Percentiles rank a stretch among this genome's conserved stretches.
Conservation (phyloP, 305 asterid genomes). For the Andrographis paniculata region DNA sequence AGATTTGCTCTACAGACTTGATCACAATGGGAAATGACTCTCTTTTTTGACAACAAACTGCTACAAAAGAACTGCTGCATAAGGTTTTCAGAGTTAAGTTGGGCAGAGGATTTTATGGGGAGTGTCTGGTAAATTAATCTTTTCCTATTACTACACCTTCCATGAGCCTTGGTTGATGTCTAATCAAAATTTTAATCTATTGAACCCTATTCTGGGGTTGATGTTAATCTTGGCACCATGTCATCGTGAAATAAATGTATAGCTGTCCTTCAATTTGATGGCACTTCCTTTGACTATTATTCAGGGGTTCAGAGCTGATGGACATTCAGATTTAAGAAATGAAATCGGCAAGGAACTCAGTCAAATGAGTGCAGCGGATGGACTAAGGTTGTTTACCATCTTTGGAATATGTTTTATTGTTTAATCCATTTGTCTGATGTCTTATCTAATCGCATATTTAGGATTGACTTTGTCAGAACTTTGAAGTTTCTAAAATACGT, state of each 20-base stretch:
- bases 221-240: no score
- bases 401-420: conserved; percentile 6
- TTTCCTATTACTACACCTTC: conserved; percentile 5
- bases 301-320: conserved; percentile 73
- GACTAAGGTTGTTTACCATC: conserved; percentile 50
- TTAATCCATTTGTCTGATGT: not conserved
- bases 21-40: conserved; percentile 46
- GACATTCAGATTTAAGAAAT: conserved; percentile 48
- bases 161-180: conserved; percentile 11
- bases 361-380: conserved; percentile 73
- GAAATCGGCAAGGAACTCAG: conserved; percentile 86
- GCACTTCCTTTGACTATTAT: conserved; percentile 1
- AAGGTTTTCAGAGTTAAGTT: conserved; percentile 55
- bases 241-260: not conserved
- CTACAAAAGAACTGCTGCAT: conserved; percentile 49
- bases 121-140: no score
- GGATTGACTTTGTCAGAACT: not conserved
- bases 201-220: no score
- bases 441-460: not conserved
- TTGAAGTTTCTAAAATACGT: not conserved
- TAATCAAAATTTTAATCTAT: no score
- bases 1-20: conserved; percentile 37
- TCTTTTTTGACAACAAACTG: conserved; percentile 40
- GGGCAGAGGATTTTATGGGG: conserved; percentile 90
- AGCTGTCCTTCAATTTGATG: conserved; percentile 8